These are phyloP conservation scores for Cyberlindnera americana DNA, from an alignment of 805 yeast genomes.

Conservation along the genomic window DNA sequence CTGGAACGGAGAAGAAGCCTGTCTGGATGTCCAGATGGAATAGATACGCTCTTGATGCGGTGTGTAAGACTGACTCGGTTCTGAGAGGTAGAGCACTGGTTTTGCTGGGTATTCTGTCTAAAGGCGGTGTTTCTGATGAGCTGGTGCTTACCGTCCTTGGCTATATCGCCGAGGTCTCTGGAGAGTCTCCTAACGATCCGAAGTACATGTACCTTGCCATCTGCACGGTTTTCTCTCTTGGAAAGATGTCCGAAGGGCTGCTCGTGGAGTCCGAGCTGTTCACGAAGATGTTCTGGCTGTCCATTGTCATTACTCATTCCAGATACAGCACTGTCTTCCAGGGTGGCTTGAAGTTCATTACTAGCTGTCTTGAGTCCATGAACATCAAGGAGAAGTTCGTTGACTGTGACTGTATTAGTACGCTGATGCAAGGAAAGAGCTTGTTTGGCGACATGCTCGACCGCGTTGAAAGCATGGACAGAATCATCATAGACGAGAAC, in stretches of 20 bases:
- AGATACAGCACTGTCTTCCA: constrained; percentile 35
- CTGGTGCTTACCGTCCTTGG: constrained; percentile 38
- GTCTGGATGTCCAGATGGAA: constrained; percentile 67
- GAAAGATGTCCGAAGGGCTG: constrained; percentile 38
- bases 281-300: constrained; percentile 36
- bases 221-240: constrained; percentile 38
- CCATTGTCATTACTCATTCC: constrained; percentile 32
- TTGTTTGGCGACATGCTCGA: constrained; percentile 39
- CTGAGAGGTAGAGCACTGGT: constrained; percentile 66
- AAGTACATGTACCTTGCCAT: constrained; percentile 25
- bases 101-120: constrained; percentile 65
- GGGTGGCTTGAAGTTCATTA: constrained; percentile 37
- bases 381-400: constrained; percentile 29
- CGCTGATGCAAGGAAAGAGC: constrained; percentile 27
- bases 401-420: constrained; percentile 25
- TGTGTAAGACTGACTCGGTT: constrained; percentile 51
- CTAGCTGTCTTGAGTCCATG: constrained; percentile 34
- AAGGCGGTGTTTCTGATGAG: constrained; percentile 59
- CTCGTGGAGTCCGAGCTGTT: constrained; percentile 30
- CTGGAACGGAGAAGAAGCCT: constrained; percentile 45
- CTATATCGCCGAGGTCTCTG: constrained; percentile 29
- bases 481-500: constrained; percentile 35
- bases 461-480: constrained; percentile 41
- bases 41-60: constrained; percentile 57
- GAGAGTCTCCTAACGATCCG: constrained; percentile 28